Percentiles rank a stretch among this genome's conserved stretches.
These are phyloP conservation scores for Plasmodium cynomolgi DNA, from an alignment of 169 alveolate genomes.

Conservation along the genomic window DNA sequence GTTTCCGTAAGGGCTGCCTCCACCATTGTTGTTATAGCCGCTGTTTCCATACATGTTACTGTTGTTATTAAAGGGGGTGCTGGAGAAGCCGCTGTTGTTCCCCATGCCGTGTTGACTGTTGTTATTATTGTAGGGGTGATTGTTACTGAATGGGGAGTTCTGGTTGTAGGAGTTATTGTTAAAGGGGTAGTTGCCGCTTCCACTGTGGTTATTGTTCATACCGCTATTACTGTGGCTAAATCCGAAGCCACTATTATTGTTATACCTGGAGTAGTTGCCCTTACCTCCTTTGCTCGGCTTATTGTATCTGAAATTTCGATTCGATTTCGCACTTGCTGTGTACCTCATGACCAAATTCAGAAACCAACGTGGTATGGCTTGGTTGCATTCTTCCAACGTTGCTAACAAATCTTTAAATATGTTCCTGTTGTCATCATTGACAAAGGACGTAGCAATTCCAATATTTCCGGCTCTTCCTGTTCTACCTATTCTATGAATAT, in stretches of 20 bases:
- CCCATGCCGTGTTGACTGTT: background rate
- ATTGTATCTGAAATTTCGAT: constrained; percentile 38
- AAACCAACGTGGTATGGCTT: constrained; percentile 85
- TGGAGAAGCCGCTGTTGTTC: constrained; percentile 11
- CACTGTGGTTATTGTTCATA: background rate
- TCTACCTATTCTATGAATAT: constrained; percentile 97
- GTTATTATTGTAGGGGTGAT: constrained; percentile 12
- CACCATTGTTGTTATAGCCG: background rate
- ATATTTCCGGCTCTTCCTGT: constrained; percentile 99
- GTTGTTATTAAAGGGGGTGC: constrained; percentile 24
- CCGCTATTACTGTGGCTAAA: constrained; percentile 8
- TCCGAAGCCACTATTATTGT: constrained; percentile 14
- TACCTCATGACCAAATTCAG: constrained; percentile 79
- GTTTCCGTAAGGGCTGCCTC: constrained; percentile 1
- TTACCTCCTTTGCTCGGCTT: constrained; percentile 10
- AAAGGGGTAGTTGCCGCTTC: constrained; percentile 23
- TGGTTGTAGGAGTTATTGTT: constrained; percentile 34
- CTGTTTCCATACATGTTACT: constrained; percentile 26
- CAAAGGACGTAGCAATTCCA: constrained; percentile 97
- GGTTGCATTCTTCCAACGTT: constrained; percentile 83
- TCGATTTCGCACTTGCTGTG: constrained; percentile 64
- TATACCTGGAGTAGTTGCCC: constrained; percentile 17
- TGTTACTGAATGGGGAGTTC: background rate
- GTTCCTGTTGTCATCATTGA: constrained; percentile 91
- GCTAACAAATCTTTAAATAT: constrained; percentile 90